Evolutionary conservation across 345 rosid species (phyloP), one percentile per base, ranked within the genome.

Genomic region (Jatropha curcas): DNA sequence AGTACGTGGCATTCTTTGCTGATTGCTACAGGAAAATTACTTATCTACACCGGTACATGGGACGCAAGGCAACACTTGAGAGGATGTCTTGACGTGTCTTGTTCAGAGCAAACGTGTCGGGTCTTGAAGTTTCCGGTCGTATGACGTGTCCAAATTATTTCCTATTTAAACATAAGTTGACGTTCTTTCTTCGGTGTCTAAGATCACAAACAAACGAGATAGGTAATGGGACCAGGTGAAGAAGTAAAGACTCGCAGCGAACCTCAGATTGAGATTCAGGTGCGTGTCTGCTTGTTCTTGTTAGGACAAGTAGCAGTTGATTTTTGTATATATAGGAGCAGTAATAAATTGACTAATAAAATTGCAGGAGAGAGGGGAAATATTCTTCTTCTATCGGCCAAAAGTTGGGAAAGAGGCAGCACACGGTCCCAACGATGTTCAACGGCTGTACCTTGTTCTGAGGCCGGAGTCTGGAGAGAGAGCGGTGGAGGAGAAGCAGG

Each of bases 371-470:
- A 80, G 86, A 65, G 96, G 90, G 65, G 92, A 91, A 46, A 91
- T 89, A 81, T 89, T 80, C 81, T 91, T 93, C 87, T 93, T 93
- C 77, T 93, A 87, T 68, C 82, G 93, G 73, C 94, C 92, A 45
- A 91, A 87, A 80, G 87, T 88, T 8, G 86, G 83, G 77, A 91
- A 79, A 83, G 82, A 91, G 73, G 88, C 84, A 76, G 92, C 84
- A 27, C 94, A 82, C 71, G 52, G 88, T 45, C 67, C 74, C 0
- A 82, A 87, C 22, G 97, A 93, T 76, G 91, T 86, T 68, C 92
- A 86, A 67, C 82, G 91, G 14, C 46, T 93, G 52, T 93, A 83
- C 87, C 68, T 89, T 43, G 88, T 91, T 3, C 72, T 91, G 80
- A 62, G 88, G 25, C 93, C 92, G 0, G 88, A 89, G 74, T 87